Evolutionary conservation across 352 stramenopile genomes (phyloP), one percentile per base, ranked within the genome.

Genomic region (Phytophthora macrochlamydospora): DNA sequence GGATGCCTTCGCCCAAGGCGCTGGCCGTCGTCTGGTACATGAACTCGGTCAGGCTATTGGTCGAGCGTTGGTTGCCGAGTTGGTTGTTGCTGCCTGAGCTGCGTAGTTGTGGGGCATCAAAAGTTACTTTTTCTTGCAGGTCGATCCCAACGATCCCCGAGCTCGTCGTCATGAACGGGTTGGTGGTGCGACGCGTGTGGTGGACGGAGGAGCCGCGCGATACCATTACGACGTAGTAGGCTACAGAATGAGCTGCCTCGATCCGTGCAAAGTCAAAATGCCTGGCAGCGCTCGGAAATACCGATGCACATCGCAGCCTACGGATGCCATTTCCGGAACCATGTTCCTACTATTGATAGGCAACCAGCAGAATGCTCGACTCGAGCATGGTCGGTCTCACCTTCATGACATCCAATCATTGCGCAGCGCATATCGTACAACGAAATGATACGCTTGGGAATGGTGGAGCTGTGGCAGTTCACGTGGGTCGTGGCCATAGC

Each of bases 141-240:
- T 93, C 87, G 62, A 93, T 94, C 32, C 86, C 86, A 6, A 94
- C 79, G 56, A 92, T 90, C n/a, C 81, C 81, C 9, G 84, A 93
- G 69, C 82, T 92, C 45, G 86, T 94, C n/a, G 83, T 90, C 78
- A 94, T 92, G 70, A 94, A 94, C 68, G 84, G 84, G 49, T 92
- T 94, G 35, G 81, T 78, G 48, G 81, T 89, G 13, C 80, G 80
- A 7, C 83, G 81, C 18, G 68, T 82, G 70, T 94, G 79, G 64
- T 91, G 83, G 64, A 94, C 78, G 9, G 79, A 82, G 11, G 86
- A 91, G 29, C 86, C 86, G 59, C 86, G 77, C 1, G 84, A 94
- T 18, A 93, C 78, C 82, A 93, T 29, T 60, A 13, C 18, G 18
- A 24, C 18, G 18, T 24, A 24, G 18, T 24, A 24, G 18, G 18